Evolutionary conservation across 2,329 filamentous ascomycete genomes (phyloP), one percentile per base, ranked within the genome.

Genomic region (Polytolypa hystricis): DNA sequence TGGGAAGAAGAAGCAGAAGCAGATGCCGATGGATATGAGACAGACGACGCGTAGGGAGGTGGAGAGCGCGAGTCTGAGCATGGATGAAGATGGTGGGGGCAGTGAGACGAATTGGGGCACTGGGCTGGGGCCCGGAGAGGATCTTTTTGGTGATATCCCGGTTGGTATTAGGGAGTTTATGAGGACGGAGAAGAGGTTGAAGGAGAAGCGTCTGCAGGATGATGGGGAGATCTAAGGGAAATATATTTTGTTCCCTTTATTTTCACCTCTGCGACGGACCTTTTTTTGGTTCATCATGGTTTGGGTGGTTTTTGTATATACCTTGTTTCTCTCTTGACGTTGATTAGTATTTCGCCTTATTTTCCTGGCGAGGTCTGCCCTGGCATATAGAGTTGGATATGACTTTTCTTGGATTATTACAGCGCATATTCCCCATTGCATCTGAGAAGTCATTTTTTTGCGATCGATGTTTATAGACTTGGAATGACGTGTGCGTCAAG

Each of bases 91-190:
- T 53, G 82, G 81, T 1, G 82, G 81, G 17, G 83, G 81, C 2
- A 83, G 78, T 39, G 77, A 81, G 48, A 65, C 72, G 10, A 80
- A 79, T 50, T 85, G 81, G 82, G 52, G 50, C 10, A 57, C 66
- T 18, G 58, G 56, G 8, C 55, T 47, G 14, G 45, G 51, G 51
- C 29, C 65, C 60, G 58, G 61, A 2, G 70, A 78, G 42, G 77
- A 84, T 33, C 55, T 93, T 23, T 93, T 93, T 51, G 73, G 75
- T 33, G 76, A 75, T 47, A 78, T 98, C 35, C 89, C 91, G 0
- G 83, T 96, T 7, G 91, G 89, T 0, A 95, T 98, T 46, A 70
- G 84, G 43, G 89, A 94, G 58, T 98, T 98, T 53, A 96, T 98
- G 89, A 85, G 81, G 66, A 86, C 81, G 42, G 91, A 98, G 66